These are phyloP conservation scores for Tylopilus felleus DNA, from an alignment of 768 basidiomycete species.

Conservation along the genomic window DNA sequence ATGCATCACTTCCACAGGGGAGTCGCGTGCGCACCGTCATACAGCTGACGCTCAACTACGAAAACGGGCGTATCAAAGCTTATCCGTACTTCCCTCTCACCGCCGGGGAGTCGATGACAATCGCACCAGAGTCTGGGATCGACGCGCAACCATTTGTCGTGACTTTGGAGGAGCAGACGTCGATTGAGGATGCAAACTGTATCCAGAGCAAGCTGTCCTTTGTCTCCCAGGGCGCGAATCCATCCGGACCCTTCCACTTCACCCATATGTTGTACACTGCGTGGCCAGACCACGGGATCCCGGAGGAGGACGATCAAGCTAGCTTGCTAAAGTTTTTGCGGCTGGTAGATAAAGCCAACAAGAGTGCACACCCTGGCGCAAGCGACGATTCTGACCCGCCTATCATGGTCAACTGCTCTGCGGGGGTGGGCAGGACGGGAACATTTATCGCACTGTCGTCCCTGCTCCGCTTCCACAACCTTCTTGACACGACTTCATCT, in stretches of 20 bases:
- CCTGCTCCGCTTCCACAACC: conserved; percentile 59
- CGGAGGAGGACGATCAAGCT: conserved; percentile 53
- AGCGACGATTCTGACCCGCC: conserved; percentile 63
- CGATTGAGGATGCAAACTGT: conserved; percentile 57
- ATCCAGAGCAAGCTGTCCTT: conserved; percentile 60
- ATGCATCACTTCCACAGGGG: conserved; percentile 23
- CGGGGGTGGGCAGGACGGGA: conserved; percentile 85
- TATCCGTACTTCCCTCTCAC: conserved; percentile 69
- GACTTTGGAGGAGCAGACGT: conserved; percentile 46
- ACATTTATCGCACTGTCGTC: conserved; percentile 81
- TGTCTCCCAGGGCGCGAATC: conserved; percentile 31
- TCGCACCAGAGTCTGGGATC: conserved; percentile 45
- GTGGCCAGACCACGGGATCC: conserved; percentile 89
- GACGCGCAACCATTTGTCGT: conserved; percentile 48
- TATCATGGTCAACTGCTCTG: conserved; percentile 79
- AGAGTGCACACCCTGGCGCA: conserved; percentile 31
- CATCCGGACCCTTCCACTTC: conserved; percentile 46
- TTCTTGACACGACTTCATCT: conserved; percentile 35
- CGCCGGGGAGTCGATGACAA: conserved; percentile 50
- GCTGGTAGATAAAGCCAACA: conserved; percentile 64
- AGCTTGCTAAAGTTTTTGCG: conserved; percentile 58
- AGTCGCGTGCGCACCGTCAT: conserved; percentile 71
- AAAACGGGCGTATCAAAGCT: conserved; percentile 69
- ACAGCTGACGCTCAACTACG: conserved; percentile 74
- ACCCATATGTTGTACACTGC: conserved; percentile 69